phyloP scores from a whole-genome alignment of 148 eudicot genomes.

The Silene latifolia region DNA sequence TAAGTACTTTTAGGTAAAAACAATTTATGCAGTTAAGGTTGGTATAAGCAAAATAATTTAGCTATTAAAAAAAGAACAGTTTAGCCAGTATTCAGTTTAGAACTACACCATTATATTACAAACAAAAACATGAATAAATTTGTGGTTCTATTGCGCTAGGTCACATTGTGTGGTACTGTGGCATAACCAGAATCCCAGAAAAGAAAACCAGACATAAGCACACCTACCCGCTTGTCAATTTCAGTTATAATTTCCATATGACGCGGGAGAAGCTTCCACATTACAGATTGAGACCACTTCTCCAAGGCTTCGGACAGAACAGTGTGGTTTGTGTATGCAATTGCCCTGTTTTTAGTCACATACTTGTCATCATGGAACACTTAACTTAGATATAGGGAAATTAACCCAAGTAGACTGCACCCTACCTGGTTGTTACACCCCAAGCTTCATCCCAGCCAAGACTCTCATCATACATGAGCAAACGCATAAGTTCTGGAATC shows the following conservation, averaged over 20 bases:
- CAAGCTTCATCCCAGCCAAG: constrained; percentile 99
- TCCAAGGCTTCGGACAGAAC: constrained; percentile 99
- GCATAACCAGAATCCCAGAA: too few species aligned
- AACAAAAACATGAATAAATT: too few species aligned
- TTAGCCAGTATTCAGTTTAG: too few species aligned
- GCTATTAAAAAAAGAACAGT: too few species aligned
- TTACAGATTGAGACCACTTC: constrained; percentile 90
- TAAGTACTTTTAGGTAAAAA: constrained; percentile 7
- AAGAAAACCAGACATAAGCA: too few species aligned
- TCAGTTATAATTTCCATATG: constrained; percentile 97
- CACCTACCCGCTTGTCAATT: constrained; percentile 79
- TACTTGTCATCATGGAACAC: neutral
- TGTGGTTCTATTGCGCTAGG: too few species aligned
- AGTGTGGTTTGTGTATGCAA: constrained; percentile 98
- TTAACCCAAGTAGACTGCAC: neutral
- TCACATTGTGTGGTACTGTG: too few species aligned
- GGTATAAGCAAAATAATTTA: neutral
- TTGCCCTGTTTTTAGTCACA: constrained; percentile 56
- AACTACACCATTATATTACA: too few species aligned
- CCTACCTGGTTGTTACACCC: constrained; percentile 76
- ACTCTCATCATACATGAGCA: constrained; percentile 90
- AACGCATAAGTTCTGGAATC: constrained; percentile 94
- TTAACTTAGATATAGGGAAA: neutral
- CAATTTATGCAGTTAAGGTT: neutral
- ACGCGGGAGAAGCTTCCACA: constrained; percentile 99